Percentiles rank a stretch among this genome's conserved stretches.
phyloP scores from a whole-genome alignment of 108 stramenopile species.

The Cafeteria roenbergensis region DNA sequence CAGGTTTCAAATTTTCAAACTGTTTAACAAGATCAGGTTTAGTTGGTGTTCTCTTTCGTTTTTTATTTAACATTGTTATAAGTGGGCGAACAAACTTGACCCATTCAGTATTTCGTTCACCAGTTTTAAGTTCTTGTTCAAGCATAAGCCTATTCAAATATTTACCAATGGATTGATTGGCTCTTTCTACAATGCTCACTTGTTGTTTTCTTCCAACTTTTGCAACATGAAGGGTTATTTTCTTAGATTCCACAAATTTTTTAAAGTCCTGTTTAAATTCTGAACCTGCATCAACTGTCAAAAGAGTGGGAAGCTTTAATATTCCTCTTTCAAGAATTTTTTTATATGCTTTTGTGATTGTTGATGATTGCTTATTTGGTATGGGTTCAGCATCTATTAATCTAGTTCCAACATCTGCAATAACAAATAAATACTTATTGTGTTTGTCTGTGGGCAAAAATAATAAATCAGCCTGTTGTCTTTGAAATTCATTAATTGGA shows the following conservation, averaged over 20 bases:
- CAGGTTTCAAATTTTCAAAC: not conserved
- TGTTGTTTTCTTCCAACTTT: not conserved
- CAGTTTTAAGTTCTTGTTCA: not conserved
- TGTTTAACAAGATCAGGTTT: not conserved
- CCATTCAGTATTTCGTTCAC: not conserved
- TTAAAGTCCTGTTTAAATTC: not conserved
- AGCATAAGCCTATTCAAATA: not conserved
- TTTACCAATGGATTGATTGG: not conserved
- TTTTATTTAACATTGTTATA: not conserved
- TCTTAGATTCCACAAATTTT: not conserved
- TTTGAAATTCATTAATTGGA: not conserved
- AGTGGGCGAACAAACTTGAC: not conserved
- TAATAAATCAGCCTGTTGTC: not conserved
- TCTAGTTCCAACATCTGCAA: not conserved
- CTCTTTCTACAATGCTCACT: not conserved
- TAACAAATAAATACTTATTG: not conserved
- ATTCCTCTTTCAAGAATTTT: not conserved
- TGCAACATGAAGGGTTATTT: not conserved
- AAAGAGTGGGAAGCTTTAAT: not conserved
- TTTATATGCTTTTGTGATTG: not conserved
- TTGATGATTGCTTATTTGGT: not conserved
- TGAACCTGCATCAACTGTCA: not conserved
- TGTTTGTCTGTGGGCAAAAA: not conserved
- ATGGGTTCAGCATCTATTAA: not conserved
- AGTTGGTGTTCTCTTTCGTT: not conserved